A percentile compares a stretch with the other conserved stretches of the same genome.
Conservation (phyloP, 2,329 filamentous ascomycete species). For the Sordariomycetes sp. region DNA sequence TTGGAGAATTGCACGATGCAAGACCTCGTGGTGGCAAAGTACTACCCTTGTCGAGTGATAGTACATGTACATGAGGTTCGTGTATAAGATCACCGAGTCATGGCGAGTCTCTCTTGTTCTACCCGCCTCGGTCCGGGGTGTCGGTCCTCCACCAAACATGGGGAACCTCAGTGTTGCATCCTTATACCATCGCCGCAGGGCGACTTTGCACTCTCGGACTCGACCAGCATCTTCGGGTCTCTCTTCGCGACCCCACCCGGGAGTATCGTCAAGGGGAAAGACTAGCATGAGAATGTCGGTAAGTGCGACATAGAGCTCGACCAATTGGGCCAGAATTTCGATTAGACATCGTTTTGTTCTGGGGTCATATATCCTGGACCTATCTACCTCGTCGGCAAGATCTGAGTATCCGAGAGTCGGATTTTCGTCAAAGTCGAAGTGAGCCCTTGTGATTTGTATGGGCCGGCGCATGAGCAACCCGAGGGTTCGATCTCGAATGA, state of each 20-base stretch:
- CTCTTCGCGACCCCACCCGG: constrained; percentile 25
- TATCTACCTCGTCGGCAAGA: constrained; percentile 32
- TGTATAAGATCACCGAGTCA: constrained; percentile 33
- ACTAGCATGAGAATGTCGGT: constrained; percentile 36
- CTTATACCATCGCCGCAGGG: constrained; percentile 29
- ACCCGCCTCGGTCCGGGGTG: constrained; percentile 11
- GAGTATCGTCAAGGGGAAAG: constrained; percentile 31
- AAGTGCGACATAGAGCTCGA: constrained; percentile 33
- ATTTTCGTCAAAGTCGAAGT: constrained; percentile 32
- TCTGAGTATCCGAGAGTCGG: constrained; percentile 29
- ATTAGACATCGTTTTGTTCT: constrained; percentile 34
- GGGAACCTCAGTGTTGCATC: constrained; percentile 26
- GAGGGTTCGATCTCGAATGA: constrained; percentile 41
- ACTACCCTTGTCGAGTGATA: constrained; percentile 35
- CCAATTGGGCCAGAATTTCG: constrained; percentile 33
- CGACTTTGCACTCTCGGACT: constrained; percentile 24
- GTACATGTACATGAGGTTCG: constrained; percentile 40
- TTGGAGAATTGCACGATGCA: constrained; percentile 31
- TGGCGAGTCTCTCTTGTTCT: constrained; percentile 21
- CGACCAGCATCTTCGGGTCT: constrained; percentile 19
- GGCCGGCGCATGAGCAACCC: constrained; percentile 38
- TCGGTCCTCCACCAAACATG: constrained; percentile 20
- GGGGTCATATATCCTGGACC: constrained; percentile 33
- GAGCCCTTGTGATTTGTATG: constrained; percentile 36
- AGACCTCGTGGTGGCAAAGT: constrained; percentile 35